A percentile compares a stretch with the other conserved stretches of the same genome.
phyloP scores from a whole-genome alignment of 257 asterid species.

The Phtheirospermum japonicum region DNA sequence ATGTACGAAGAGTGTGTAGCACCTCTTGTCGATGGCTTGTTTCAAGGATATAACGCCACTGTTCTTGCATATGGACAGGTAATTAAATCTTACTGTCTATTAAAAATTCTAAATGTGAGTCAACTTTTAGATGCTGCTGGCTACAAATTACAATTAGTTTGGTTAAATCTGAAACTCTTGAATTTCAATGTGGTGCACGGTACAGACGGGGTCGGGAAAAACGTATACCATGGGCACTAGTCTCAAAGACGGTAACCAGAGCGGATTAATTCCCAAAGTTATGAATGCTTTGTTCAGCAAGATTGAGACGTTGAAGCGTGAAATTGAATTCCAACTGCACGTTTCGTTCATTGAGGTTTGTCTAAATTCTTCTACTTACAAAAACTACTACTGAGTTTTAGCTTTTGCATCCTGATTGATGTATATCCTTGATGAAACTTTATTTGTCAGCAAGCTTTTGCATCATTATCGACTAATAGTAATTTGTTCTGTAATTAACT shows the following conservation, averaged over 20 bases:
- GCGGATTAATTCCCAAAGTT: conserved; percentile 86
- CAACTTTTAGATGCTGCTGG: neutral
- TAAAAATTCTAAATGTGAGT: neutral
- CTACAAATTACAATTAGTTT: conserved; percentile 1
- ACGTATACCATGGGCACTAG: conserved; percentile 97
- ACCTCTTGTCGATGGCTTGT: conserved; percentile 92
- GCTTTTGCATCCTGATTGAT: too few relatives aligned
- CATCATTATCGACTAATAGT: neutral
- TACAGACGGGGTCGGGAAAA: conserved; percentile 99
- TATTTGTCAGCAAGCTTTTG: neutral
- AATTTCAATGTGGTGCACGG: conserved; percentile 20
- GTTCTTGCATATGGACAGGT: conserved; percentile 99
- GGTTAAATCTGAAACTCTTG: neutral
- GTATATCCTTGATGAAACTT: neutral
- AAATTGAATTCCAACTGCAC: conserved; percentile 86
- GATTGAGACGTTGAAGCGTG: conserved; percentile 76
- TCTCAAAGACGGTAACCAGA: conserved; percentile 74
- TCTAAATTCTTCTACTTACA: neutral
- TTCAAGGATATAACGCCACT: conserved; percentile 98
- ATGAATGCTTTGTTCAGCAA: conserved; percentile 84
- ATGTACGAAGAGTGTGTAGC: conserved; percentile 97
- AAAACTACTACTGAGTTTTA: too few relatives aligned
- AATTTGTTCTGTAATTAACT: neutral
- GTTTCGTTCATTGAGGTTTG: conserved; percentile 95
- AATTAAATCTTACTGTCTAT: conserved; percentile 1